Evolutionary conservation across 345 rosid species (phyloP), one percentile per base, ranked within the genome.

Genomic region (Jatropha curcas): DNA sequence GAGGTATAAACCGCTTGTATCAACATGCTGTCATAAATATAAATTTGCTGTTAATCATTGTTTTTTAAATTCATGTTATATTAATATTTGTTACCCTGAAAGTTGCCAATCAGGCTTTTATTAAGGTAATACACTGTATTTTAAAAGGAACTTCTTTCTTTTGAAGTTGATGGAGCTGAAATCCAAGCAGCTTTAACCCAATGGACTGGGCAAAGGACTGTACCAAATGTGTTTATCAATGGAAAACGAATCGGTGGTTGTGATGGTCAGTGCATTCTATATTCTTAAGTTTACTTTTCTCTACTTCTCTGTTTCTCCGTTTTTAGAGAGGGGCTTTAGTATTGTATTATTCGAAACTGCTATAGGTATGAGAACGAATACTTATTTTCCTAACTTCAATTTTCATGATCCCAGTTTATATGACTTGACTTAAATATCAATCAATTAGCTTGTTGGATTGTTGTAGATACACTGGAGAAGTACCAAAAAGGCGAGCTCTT

Each of bases 221-320:
- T 92, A 57, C 93, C 95, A 2, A 84, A 80, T 51, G 93, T 88
- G 58, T 90, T 92, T 83, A 87, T 86, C 20, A 89, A 81, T 57
- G 93, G 85, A 7, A 88, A 87, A 72, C 90, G 86, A 39, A 83
- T 90, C 4, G 92, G 87, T 51, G 95, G 95, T 43, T 92, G 90
- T 55, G 87, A 90, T 50, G n/a, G 95, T 88, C 80, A 84, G 82
- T 7, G 17, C 4, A 48, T n/a, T 17, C 53, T 17, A 17, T 48
- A 48, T 48, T 16, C 11, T 45, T 17, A 46, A 14, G 5, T 46
- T 12, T 19, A 20, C 6, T 2, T 17, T 9, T 12, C 37, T 14
- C 9, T 7, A 4, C 12, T 31, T 28, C 5, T 4, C 24, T 2
- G 41, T 10, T 5, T 14, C 25, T 13, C 51, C n/a, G n/a, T n/a